Evolutionary conservation across 2,329 filamentous ascomycete species (phyloP).

Genomic region (Botryotinia calthae): DNA sequence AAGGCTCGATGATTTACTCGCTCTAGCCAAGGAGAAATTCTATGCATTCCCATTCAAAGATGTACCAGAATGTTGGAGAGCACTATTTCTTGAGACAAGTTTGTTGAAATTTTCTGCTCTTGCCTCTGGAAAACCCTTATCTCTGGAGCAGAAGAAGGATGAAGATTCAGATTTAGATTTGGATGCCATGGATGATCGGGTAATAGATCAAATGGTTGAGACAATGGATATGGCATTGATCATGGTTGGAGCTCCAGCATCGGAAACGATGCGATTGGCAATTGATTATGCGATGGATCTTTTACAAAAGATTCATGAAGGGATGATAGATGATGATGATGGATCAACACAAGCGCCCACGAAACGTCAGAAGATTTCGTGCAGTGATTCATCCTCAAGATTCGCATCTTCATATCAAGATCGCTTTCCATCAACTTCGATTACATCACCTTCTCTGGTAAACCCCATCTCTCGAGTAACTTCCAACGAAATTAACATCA

Average conservation of each 20-base stretch:
- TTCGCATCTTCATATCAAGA: background rate
- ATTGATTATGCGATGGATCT: slow-evolving; percentile 59
- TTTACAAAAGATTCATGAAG: slow-evolving; percentile 56
- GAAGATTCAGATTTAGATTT: background rate
- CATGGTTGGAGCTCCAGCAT: slow-evolving; percentile 32
- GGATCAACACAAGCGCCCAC: background rate
- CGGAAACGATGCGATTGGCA: slow-evolving; percentile 22
- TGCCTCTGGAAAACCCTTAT: slow-evolving; percentile 31
- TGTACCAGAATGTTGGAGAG: slow-evolving; percentile 66
- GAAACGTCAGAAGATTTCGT: slow-evolving; percentile 30
- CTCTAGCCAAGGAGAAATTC: slow-evolving; percentile 62
- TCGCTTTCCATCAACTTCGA: slow-evolving; percentile 26
- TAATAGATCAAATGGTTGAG: slow-evolving; percentile 34
- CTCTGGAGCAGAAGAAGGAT: background rate
- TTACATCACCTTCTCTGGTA: slow-evolving; percentile 45
- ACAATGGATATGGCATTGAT: slow-evolving; percentile 39
- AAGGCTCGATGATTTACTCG: slow-evolving; percentile 55
- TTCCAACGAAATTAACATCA: background rate
- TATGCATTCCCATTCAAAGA: slow-evolving; percentile 67
- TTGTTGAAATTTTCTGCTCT: slow-evolving; percentile 56
- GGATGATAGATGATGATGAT: background rate
- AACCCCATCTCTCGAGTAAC: slow-evolving; percentile 42
- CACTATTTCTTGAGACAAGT: slow-evolving; percentile 68
- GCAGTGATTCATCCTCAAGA: background rate
- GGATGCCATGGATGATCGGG: background rate